Base-by-base conservation (phyloP, 371 early-diverging fungal genomes). In the Vittaforma corneae region DNA sequence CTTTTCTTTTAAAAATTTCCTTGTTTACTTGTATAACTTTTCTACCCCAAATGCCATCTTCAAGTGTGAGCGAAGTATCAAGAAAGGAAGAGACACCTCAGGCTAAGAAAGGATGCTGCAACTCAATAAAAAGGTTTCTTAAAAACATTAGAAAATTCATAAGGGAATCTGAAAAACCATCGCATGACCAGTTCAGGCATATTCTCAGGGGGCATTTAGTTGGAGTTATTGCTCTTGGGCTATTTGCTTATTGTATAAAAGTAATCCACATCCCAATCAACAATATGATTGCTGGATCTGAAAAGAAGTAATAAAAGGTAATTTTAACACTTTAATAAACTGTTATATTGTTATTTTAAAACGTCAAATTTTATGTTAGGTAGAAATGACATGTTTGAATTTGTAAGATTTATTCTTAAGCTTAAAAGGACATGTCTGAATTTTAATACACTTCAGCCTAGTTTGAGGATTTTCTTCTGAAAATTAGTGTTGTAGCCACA, bases 251-350 rank as follows among this genome's bases (percentile, higher is more conserved):
- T 63, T 52, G 51, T 16, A 70, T 79, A 34, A 76, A 71, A 28
- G 64, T 79, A 32, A 67, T 79, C 28, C 76, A 79, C 53, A 79
- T 79, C 46, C 74, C 74, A 1, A 79, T 79, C 28, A 79, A 79
- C 58, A 76, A 77, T 53, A 73, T 79, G 42, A 62, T 79, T 66
- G 74, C 75, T 40, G 67, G 55, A 67, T 55, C 47, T 29, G 51
- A 52, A 42, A 54, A 42, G 52, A 47, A 69, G 48, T 14, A 46
- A 37, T 54, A 62, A 60, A 48, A 44, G 6, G 24, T 57, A 14
- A 57, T 20, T 57, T 40, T 53, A 53, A 6, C 20, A 50, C 16
- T 11, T 11, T 20, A 50, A 9, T 50, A 11, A 11, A 40, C 11
- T 11, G 18, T 40, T 40, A 40, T 40, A 40, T 40, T 11, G 11